Evolutionary conservation across 1,284 basidiomycete genomes (phyloP).

Genomic region (Leccinum griseonigrum): DNA sequence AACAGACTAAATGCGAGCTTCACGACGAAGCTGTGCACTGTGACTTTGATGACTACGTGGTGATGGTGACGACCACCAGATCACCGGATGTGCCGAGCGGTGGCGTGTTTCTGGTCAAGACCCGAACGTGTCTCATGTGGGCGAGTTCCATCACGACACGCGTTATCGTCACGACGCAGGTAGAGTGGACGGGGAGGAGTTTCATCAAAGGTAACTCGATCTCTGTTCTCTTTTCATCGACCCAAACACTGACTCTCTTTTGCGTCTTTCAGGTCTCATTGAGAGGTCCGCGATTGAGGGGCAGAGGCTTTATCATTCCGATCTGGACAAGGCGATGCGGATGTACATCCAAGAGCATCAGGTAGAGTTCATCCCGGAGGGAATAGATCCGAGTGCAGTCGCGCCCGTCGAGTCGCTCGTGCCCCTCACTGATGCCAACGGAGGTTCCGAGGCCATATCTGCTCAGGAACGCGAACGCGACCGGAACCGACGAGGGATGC

Average conservation of each 20-base stretch:
- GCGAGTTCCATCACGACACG: constrained; percentile 75
- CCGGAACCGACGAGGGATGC: constrained; percentile 67
- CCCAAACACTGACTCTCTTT: not conserved
- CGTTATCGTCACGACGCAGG: constrained; percentile 85
- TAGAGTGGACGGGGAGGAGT: constrained; percentile 95
- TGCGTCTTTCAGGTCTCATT: constrained; percentile 70
- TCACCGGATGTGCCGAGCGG: constrained; percentile 97
- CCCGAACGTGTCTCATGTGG: constrained; percentile 94
- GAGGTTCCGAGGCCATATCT: constrained; percentile 12
- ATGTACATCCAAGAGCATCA: constrained; percentile 86
- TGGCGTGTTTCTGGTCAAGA: constrained; percentile 90
- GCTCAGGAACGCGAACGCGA: constrained; percentile 52
- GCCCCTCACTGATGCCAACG: constrained; percentile 18
- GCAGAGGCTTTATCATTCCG: constrained; percentile 85
- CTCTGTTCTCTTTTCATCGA: not conserved
- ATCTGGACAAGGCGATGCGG: constrained; percentile 84
- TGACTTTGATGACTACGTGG: constrained; percentile 85
- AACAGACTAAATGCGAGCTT: constrained; percentile 93
- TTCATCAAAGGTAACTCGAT: constrained; percentile 81
- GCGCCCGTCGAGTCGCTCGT: constrained; percentile 35
- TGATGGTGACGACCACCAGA: constrained; percentile 85
- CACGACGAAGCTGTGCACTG: constrained; percentile 80
- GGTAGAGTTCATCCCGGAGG: constrained; percentile 86
- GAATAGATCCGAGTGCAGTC: constrained; percentile 56
- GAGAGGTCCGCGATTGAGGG: constrained; percentile 93